These are phyloP conservation scores for Volvox africanus DNA, from an alignment of 139 green algal species.

Conservation along the genomic window DNA sequence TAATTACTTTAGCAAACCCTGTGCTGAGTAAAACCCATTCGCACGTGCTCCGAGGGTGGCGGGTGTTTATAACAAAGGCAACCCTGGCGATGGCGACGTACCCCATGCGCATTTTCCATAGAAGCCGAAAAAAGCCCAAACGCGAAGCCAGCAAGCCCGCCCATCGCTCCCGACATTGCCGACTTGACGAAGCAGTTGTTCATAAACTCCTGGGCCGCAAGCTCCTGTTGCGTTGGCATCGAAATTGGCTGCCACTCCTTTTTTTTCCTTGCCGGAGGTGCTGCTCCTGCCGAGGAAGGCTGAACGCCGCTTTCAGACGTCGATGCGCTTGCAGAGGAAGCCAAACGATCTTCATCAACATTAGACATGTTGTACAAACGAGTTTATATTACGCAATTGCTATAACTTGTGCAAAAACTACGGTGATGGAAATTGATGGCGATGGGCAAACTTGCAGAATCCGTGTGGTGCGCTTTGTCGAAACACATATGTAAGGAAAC, in stretches of 20 bases:
- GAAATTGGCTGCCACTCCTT: conserved; percentile 60
- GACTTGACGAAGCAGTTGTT: conserved; percentile 93
- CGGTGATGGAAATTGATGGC: not conserved
- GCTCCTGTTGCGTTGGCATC: conserved; percentile 76
- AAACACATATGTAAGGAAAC: too few species aligned
- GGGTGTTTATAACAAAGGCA: too few species aligned
- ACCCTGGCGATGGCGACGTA: not conserved
- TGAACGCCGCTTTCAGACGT: conserved; percentile 19
- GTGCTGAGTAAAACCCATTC: too few species aligned
- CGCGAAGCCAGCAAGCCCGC: conserved; percentile 76
- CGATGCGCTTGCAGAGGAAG: conserved; percentile 11
- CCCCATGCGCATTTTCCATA: conserved; percentile 75
- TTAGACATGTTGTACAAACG: not conserved
- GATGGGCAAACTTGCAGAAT: too few species aligned
- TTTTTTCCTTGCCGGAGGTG: conserved; percentile 34
- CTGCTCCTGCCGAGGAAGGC: not conserved
- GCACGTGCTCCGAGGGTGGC: too few species aligned
- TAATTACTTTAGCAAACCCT: too few species aligned
- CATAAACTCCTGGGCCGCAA: conserved; percentile 89
- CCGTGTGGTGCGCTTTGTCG: too few species aligned
- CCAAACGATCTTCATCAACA: conserved; percentile 11
- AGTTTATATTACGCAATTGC: not conserved
- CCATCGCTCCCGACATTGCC: conserved; percentile 78
- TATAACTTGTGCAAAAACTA: not conserved
- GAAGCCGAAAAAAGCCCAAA: conserved; percentile 92